phyloP scores from a whole-genome alignment of 1,284 basidiomycete genomes.

The Hemileccinum hortonii region DNA sequence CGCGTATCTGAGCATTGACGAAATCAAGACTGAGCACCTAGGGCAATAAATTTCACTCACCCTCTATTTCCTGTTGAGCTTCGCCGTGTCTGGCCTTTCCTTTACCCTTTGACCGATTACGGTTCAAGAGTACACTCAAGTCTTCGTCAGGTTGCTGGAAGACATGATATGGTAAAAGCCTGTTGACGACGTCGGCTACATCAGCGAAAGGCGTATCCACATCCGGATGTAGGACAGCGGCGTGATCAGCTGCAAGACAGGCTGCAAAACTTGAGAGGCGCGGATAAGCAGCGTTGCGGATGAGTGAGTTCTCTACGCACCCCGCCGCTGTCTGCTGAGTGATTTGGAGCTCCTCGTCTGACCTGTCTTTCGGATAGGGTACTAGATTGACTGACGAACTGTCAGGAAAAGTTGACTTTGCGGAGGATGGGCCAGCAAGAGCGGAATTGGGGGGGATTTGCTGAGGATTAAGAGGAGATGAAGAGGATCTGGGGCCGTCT shows the following conservation, averaged over 20 bases:
- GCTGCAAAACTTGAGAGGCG: slow-evolving; percentile 48
- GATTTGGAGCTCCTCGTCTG: slow-evolving; percentile 38
- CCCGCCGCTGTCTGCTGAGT: slow-evolving; percentile 47
- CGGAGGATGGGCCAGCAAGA: slow-evolving; percentile 36
- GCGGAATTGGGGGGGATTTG: slow-evolving; percentile 19
- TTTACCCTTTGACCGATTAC: slow-evolving; percentile 55
- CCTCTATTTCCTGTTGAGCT: slow-evolving; percentile 53
- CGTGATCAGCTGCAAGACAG: slow-evolving; percentile 61
- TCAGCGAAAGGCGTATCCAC: slow-evolving; percentile 65
- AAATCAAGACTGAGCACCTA: not conserved
- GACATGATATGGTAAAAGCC: slow-evolving; percentile 74
- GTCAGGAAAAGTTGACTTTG: slow-evolving; percentile 11
- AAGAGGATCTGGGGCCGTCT: not conserved
- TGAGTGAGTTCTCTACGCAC: slow-evolving; percentile 34
- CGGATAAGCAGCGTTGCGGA: slow-evolving; percentile 17
- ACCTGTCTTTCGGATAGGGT: slow-evolving; percentile 23
- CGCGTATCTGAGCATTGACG: slow-evolving; percentile 49
- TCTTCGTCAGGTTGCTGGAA: slow-evolving; percentile 72
- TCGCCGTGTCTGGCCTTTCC: slow-evolving; percentile 47
- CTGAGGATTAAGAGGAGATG: slow-evolving; percentile 9
- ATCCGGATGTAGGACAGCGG: slow-evolving; percentile 58
- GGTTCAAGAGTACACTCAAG: slow-evolving; percentile 34
- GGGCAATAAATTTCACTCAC: slow-evolving; percentile 23
- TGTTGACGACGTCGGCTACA: slow-evolving; percentile 56
- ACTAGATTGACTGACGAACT: slow-evolving; percentile 3